Percentiles rank a stretch among this genome's conserved stretches.
These are phyloP conservation scores for Neopestalotiopsis sp. DNA, from an alignment of 2,329 filamentous ascomycete genomes.

Conservation along the genomic window DNA sequence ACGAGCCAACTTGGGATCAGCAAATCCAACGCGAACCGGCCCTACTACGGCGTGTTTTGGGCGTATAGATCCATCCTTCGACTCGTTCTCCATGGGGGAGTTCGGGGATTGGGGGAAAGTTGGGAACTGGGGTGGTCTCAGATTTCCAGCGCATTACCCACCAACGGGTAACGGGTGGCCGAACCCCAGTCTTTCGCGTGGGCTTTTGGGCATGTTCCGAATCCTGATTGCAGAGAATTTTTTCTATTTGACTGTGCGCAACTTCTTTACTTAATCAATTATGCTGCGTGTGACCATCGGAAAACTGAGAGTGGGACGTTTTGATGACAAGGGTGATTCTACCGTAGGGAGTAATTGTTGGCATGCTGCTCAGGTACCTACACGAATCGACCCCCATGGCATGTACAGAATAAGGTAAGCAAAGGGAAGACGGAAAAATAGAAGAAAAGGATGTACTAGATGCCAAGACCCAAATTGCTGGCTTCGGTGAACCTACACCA, in stretches of 20 bases:
- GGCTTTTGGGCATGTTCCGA: background rate
- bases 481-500: background rate
- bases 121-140: background rate
- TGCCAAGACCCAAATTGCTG: background rate
- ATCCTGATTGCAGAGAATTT: background rate
- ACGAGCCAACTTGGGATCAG: background rate
- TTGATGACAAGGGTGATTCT: background rate
- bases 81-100: conserved; percentile 1
- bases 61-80: background rate
- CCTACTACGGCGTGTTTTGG: background rate
- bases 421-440: too few relatives aligned
- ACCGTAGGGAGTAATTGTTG: too few relatives aligned
- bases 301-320: background rate
- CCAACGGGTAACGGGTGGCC: background rate
- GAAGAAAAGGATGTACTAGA: background rate
- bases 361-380: too few relatives aligned
- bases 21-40: background rate
- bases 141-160: background rate
- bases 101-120: background rate
- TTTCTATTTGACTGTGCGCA: background rate
- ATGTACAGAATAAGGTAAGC: too few relatives aligned
- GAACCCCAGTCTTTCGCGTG: background rate
- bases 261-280: background rate
- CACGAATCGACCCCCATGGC: too few relatives aligned
- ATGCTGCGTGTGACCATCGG: background rate